These are phyloP conservation scores for Cladosporium sp. DNA, from an alignment of 2,329 filamentous ascomycete species.

Conservation along the genomic window DNA sequence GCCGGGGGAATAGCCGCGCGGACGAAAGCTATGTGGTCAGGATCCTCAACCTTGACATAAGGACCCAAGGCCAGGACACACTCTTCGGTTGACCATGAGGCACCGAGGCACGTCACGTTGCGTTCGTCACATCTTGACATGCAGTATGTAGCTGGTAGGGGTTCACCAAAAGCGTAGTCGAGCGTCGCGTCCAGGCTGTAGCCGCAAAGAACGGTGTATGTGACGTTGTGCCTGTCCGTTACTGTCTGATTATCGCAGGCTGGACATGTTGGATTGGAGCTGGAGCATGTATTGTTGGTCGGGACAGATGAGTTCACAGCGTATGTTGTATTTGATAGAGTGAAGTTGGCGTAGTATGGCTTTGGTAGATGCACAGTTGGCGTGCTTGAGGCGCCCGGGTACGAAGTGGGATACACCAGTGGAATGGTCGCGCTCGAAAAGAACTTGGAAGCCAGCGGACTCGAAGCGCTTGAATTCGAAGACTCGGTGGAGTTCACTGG, in stretches of 20 bases:
- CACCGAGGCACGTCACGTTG: conserved; percentile 11
- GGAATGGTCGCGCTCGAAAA: conserved; percentile 1
- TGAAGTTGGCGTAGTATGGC: conserved; percentile 15
- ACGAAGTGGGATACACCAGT: neutral
- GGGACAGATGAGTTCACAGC: neutral
- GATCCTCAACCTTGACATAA: conserved; percentile 4
- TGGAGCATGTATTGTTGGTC: conserved; percentile 22
- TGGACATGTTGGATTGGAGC: conserved; percentile 26
- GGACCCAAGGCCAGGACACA: conserved; percentile 8
- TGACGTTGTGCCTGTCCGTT: conserved; percentile 28
- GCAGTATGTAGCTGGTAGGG: conserved; percentile 12
- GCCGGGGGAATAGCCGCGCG: neutral
- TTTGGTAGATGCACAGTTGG: neutral
- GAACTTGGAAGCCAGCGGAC: neutral
- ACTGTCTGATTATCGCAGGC: conserved; percentile 25
- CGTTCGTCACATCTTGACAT: conserved; percentile 15
- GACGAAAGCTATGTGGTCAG: conserved; percentile 13
- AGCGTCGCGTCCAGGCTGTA: conserved; percentile 10
- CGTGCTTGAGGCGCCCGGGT: neutral
- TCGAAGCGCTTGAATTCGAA: neutral
- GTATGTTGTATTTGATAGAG: conserved; percentile 2
- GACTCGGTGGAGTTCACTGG: neutral
- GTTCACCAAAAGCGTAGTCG: conserved; percentile 14
- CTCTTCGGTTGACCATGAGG: conserved; percentile 17
- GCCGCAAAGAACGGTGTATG: conserved; percentile 29